phyloP scores from a whole-genome alignment of 345 rosid genomes.

The Cardamine resedifolia region DNA sequence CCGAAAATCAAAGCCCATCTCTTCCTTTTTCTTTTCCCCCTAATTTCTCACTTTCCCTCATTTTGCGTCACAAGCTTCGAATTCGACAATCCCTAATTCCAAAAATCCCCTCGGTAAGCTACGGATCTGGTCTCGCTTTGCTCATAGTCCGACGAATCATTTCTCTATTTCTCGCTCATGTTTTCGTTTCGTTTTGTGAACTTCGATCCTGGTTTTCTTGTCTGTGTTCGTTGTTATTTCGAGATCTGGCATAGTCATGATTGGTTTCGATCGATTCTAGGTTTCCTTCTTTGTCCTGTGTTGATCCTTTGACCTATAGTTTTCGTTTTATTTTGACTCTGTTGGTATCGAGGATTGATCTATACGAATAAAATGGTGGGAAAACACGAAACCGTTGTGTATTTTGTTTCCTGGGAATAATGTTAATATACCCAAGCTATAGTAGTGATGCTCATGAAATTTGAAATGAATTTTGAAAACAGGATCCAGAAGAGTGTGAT shows the following conservation, averaged over 20 bases:
- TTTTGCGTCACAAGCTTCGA: slow-evolving; percentile 7
- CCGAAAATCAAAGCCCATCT: slow-evolving; percentile 24
- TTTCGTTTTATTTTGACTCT: not conserved
- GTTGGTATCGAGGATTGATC: not conserved
- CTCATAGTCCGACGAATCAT: not conserved
- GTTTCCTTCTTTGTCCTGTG: not conserved
- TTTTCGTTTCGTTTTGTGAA: slow-evolving; percentile 2
- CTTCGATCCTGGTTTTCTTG: not conserved
- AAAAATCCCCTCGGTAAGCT: slow-evolving; percentile 44
- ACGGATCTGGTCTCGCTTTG: slow-evolving; percentile 18
- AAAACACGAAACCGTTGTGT: not conserved
- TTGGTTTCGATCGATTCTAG: not conserved
- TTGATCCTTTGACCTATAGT: not conserved
- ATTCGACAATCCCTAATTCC: slow-evolving; percentile 29
- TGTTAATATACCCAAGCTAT: not conserved
- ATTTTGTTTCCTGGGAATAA: not conserved
- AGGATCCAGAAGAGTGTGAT: slow-evolving; percentile 23
- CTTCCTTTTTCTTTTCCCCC: not conserved
- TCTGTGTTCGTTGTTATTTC: not conserved
- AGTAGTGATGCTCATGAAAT: not conserved
- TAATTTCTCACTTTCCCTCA: slow-evolving; percentile 13
- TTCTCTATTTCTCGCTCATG: not conserved
- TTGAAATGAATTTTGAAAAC: not conserved
- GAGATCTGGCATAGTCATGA: slow-evolving; percentile 20
- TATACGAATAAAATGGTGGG: not conserved